A percentile compares a stretch with the other conserved stretches of the same genome.
phyloP scores from a whole-genome alignment of 2,329 filamentous ascomycete species.

The Trichoderma afroharzianum region DNA sequence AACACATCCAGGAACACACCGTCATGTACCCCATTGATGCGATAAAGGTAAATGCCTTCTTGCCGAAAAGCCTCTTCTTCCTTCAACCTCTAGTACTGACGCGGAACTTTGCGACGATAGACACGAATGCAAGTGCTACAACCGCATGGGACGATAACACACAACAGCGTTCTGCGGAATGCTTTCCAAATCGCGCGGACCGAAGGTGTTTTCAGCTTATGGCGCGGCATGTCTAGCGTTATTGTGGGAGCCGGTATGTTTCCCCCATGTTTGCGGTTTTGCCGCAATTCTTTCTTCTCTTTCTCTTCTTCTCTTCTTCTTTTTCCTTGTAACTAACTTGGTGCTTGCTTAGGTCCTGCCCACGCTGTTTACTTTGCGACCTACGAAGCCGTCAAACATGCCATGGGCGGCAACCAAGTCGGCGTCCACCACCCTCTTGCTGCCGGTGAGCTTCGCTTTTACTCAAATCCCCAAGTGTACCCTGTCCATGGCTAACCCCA shows the following conservation, averaged over 20 bases:
- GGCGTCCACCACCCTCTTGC: conserved; percentile 90
- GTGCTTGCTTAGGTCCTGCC: conserved; percentile 66
- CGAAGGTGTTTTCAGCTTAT: conserved; percentile 87
- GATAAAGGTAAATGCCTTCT: conserved; percentile 68
- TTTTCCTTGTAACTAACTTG: conserved; percentile 21
- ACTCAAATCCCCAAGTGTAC: neutral
- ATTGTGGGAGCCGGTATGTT: conserved; percentile 84
- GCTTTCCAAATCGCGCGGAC: conserved; percentile 87
- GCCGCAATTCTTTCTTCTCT: neutral
- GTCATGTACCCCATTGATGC: conserved; percentile 99
- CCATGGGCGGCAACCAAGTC: conserved; percentile 86
- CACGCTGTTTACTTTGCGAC: conserved; percentile 98
- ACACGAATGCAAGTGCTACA: conserved; percentile 98
- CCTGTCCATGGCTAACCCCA: neutral
- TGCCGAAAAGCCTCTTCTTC: neutral
- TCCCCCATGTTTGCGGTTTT: neutral
- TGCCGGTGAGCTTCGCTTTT: conserved; percentile 60
- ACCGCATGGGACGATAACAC: conserved; percentile 73
- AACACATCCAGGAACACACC: conserved; percentile 73
- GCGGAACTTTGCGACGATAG: conserved; percentile 43
- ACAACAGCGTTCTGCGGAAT: conserved; percentile 86
- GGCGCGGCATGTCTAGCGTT: conserved; percentile 95
- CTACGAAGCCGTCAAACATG: conserved; percentile 94
- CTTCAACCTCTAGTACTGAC: neutral
- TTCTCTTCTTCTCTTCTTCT: neutral